A percentile compares a stretch with the other conserved stretches of the same genome.
Conservation (phyloP, 2,329 filamentous ascomycete genomes). For the Mariannaea elegans region DNA sequence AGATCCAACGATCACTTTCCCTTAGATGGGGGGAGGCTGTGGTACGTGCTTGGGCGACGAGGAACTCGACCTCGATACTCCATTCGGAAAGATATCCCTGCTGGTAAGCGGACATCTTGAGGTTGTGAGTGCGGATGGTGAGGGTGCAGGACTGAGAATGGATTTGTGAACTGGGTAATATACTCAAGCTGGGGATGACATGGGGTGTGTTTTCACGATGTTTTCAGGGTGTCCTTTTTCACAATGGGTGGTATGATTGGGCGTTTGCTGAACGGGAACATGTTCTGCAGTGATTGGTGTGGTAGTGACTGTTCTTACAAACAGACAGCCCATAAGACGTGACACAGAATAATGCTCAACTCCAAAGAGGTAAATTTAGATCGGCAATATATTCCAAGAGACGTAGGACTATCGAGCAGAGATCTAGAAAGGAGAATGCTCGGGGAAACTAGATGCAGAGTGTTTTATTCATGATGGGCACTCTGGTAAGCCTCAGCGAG, state of each 20-base stretch:
- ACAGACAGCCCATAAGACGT: too few relatives aligned
- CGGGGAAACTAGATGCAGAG: too few relatives aligned
- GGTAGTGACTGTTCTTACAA: too few relatives aligned
- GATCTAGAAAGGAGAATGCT: too few relatives aligned
- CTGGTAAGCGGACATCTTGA: neutral
- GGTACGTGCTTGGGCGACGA: constrained; percentile 32
- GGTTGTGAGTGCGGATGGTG: neutral
- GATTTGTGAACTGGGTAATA: neutral
- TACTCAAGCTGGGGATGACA: neutral
- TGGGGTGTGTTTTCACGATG: too few relatives aligned
- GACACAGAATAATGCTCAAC: too few relatives aligned
- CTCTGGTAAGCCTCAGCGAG: too few relatives aligned
- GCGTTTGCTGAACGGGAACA: neutral
- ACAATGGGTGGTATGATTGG: neutral
- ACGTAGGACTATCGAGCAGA: too few relatives aligned
- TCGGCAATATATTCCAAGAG: too few relatives aligned
- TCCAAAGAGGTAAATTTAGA: too few relatives aligned
- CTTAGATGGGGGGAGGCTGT: neutral
- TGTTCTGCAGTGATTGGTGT: neutral
- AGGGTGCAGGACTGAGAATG: neutral
- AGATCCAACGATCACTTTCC: constrained; percentile 26
- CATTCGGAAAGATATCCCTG: constrained; percentile 21
- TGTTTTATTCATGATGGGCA: too few relatives aligned
- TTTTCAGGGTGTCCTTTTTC: neutral
- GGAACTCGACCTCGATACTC: constrained; percentile 35